phyloP scores from a whole-genome alignment of 2,329 filamentous ascomycete species.

The Nectriaceae sp. region DNA sequence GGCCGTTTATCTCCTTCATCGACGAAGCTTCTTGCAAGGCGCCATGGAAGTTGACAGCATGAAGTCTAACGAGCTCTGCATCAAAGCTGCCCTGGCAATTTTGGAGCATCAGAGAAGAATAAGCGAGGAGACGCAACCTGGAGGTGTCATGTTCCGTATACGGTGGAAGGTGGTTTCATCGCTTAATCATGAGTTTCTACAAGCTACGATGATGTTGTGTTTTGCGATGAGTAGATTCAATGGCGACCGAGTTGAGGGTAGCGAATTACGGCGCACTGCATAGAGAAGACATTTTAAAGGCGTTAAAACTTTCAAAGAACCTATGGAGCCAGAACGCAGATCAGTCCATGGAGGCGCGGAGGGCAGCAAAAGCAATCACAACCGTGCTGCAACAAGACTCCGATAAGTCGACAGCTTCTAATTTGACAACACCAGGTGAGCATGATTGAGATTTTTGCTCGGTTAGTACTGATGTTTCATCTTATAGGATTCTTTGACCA shows the following conservation, averaged over 20 bases:
- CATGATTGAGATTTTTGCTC: background rate
- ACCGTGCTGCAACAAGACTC: background rate
- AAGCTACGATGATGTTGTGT: slow-evolving; percentile 21
- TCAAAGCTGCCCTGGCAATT: slow-evolving; percentile 15
- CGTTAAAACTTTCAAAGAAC: background rate
- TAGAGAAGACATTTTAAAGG: background rate
- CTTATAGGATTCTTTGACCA: background rate
- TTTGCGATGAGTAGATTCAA: slow-evolving; percentile 11
- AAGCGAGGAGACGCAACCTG: slow-evolving; percentile 16
- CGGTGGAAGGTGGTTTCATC: slow-evolving; percentile 19
- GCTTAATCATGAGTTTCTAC: slow-evolving; percentile 19
- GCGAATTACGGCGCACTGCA: background rate
- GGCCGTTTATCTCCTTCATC: slow-evolving; percentile 10
- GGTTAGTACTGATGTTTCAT: background rate
- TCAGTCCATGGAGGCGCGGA: slow-evolving; percentile 5
- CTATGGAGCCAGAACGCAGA: slow-evolving; percentile 5
- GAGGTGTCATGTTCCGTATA: slow-evolving; percentile 20
- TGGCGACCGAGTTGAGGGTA: background rate
- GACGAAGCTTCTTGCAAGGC: slow-evolving; percentile 7
- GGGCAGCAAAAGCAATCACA: slow-evolving; percentile 3
- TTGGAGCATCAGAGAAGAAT: slow-evolving; percentile 17
- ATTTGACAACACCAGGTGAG: background rate
- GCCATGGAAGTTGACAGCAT: background rate
- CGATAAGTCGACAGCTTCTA: too few relatives aligned
- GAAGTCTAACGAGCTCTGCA: slow-evolving; percentile 5